Evolutionary conservation across 225 moss, liverwort and hornwort species (phyloP).

Genomic region (Bryum argenteum): DNA sequence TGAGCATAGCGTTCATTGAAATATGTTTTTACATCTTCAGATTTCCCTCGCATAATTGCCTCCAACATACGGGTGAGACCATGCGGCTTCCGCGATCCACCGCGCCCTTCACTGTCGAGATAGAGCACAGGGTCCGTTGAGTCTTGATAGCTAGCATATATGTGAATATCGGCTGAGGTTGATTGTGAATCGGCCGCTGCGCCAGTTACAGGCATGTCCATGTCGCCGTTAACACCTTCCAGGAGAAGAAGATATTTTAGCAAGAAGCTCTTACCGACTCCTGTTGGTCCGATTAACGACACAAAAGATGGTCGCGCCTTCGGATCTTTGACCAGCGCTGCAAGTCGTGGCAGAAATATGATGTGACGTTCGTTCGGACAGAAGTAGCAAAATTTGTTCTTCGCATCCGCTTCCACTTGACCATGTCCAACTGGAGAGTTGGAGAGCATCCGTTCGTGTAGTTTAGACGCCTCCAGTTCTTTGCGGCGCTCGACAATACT

Average conservation of each 20-base stretch:
- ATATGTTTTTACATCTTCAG: no score
- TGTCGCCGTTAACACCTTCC: not conserved
- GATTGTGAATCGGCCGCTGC: not conserved
- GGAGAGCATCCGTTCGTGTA: not conserved
- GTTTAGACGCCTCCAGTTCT: not conserved
- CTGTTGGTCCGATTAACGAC: not conserved
- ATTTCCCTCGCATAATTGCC: no score
- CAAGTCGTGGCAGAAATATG: not conserved
- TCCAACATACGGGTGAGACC: not conserved
- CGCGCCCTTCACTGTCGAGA: not conserved
- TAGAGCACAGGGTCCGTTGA: not conserved
- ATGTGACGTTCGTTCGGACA: not conserved
- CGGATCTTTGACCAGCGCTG: not conserved
- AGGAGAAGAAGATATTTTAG: not conserved
- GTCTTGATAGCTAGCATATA: not conserved
- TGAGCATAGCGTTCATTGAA: not conserved
- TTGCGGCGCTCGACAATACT: conserved; percentile 1
- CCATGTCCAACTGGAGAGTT: not conserved
- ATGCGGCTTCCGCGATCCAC: not conserved
- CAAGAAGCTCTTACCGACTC: not conserved
- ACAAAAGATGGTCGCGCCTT: not conserved
- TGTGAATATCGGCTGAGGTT: not conserved
- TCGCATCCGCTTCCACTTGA: not conserved
- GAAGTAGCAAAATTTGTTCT: not conserved
- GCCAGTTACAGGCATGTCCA: not conserved